phyloP scores from a whole-genome alignment of 108 stramenopile genomes.

The Nitzschia sp. region DNA sequence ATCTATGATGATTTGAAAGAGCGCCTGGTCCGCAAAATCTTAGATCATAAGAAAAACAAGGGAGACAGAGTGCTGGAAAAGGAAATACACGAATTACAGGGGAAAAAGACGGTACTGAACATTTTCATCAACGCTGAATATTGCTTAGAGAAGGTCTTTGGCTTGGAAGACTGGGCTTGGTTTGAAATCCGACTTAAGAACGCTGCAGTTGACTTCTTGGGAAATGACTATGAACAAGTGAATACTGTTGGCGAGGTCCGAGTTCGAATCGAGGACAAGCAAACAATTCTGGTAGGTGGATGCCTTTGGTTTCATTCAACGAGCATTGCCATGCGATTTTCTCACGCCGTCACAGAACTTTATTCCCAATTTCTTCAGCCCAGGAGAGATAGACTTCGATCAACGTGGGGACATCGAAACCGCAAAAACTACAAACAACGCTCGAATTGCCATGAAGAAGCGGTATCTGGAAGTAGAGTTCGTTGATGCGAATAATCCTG shows the following conservation, averaged over 20 bases:
- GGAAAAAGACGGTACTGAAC: conserved; percentile 6
- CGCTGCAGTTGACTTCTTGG: neutral
- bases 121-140: conserved; percentile 4
- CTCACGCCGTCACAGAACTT: neutral
- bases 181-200: conserved; percentile 4
- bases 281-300: too few species aligned
- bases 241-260: too few species aligned
- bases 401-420: neutral
- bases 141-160: neutral
- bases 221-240: too few species aligned
- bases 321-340: neutral
- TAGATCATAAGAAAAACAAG: neutral
- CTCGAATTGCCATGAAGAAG: neutral
- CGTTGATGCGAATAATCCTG: neutral
- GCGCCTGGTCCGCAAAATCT: neutral
- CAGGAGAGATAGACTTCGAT: neutral
- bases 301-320: too few species aligned
- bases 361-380: neutral
- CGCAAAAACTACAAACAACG: neutral
- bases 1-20: neutral
- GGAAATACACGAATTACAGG: neutral
- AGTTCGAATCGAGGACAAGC: too few species aligned
- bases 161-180: conserved; percentile 7
- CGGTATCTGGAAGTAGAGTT: conserved; percentile 1
- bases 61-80: neutral